Conservation (phyloP, 441 rosid genomes). For the Geranium incanum region DNA sequence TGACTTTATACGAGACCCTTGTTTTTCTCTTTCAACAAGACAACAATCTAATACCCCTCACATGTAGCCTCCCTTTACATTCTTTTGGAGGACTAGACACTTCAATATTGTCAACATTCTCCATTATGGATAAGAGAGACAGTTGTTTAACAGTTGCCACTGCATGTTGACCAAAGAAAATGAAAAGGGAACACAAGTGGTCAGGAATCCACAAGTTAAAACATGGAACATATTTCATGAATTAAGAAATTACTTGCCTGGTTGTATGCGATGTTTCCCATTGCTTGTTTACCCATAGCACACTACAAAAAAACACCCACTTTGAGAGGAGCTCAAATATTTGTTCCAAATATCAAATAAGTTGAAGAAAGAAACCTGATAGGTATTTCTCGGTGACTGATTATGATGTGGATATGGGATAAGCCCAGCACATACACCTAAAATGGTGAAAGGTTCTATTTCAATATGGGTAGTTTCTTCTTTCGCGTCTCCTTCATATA, state of each 20-base stretch:
- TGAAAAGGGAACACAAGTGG: not conserved
- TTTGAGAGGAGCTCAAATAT: not conserved
- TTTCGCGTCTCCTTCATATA: slow-evolving; percentile 72
- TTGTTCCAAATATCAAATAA: slow-evolving; percentile 13
- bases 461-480: slow-evolving; percentile 83
- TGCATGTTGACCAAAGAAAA: not conserved
- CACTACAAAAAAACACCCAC: slow-evolving; percentile 43
- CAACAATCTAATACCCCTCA: not conserved
- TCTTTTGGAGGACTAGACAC: not conserved
- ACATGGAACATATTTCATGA: slow-evolving; percentile 8
- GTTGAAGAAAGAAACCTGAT: slow-evolving; percentile 51
- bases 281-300: slow-evolving; percentile 99
- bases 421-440: slow-evolving; percentile 94
- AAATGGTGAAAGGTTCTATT: slow-evolving; percentile 94
- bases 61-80: not conserved
- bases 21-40: no score
- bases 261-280: slow-evolving; percentile 96
- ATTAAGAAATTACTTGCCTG: slow-evolving; percentile 49
- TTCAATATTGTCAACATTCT: not conserved
- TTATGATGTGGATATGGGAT: slow-evolving; percentile 98
- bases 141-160: not conserved
- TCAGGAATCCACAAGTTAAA: slow-evolving; percentile 1
- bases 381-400: slow-evolving; percentile 97
- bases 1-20: no score
- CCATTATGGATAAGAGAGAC: not conserved